Base-by-base conservation (phyloP, 192 early-diverging fungal genomes). In the Geranomyces variabilis region DNA sequence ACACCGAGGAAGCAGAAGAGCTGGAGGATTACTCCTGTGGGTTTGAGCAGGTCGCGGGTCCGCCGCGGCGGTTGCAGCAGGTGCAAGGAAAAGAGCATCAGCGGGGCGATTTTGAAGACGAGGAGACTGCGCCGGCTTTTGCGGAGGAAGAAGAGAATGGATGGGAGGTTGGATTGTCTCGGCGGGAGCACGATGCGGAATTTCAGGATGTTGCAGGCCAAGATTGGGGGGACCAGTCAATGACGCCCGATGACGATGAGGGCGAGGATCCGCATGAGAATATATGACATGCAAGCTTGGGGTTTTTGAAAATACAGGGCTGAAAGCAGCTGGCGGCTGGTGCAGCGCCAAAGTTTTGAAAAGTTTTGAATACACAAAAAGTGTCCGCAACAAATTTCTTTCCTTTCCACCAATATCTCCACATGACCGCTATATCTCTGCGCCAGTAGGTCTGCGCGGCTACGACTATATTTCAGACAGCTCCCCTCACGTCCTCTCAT, bases 251-350 rank as follows among this genome's bases (percentile, higher is more conserved):
- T 65, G 70, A 72, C 64, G 70, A 72, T 64, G 70, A 72, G 62
- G 70, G 70, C 17, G 41, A 36, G 29, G 70, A 72, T 72, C 70
- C 70, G 22, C 14, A n/a, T 6, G 70, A 72, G 70, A 64, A 72
- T 65, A 19, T 29, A 8, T 68, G 4, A 55, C 21, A 22, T 64
- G 46, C n/a, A n/a, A n/a, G n/a, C n/a, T n/a, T n/a, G n/a, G n/a
- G n/a, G n/a, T n/a, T n/a, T n/a, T n/a, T n/a, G n/a, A n/a, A n/a
- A n/a, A n/a, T n/a, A n/a, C n/a, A n/a, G n/a, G n/a, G n/a, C n/a
- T n/a, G n/a, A n/a, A n/a, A n/a, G n/a, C n/a, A n/a, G n/a, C n/a
- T n/a, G n/a, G n/a, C n/a, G n/a, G n/a, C n/a, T n/a, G n/a, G n/a
- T n/a, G n/a, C n/a, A n/a, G n/a, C n/a, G n/a, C n/a, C n/a, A n/a